Evolutionary conservation across 2,329 filamentous ascomycete genomes (phyloP), one percentile per base, ranked within the genome.

Genomic region (Verticillium tricorpus): DNA sequence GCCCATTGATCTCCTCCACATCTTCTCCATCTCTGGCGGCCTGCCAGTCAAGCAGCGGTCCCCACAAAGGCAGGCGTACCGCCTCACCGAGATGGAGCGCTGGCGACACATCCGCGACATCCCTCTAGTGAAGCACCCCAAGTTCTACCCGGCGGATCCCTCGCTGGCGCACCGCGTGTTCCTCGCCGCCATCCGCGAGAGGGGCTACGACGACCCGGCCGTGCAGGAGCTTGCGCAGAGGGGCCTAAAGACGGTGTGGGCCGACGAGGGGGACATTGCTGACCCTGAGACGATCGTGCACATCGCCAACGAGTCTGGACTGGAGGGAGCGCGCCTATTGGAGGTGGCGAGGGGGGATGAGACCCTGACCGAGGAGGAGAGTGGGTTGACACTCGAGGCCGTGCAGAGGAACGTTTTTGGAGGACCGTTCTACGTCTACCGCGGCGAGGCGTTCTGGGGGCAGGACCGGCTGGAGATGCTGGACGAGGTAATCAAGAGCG

Each of bases 11-110:
- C 61, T 73, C 3, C 57, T 73, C 39, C 67, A 71, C 56, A 67
- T 71, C 2, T 74, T 74, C 62, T 71, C 72, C 2, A 63, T 69
- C 50, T 73, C 71, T 1, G 71, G 71, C 15, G 71, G 71, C 2
- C 67, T 74, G 0, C 70, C 72, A 5, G 70, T 73, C 8, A 72
- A 72, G 57, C 66, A 73, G 56, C 71, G 71, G 37, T 60, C 71
- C 3, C 19, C 59, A 8, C 71, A 73, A 55, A 62, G 72, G 9
- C 71, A 72, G 56, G 69, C 68, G 12, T 74, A 73, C 58, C 69
- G 71, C 1, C 60, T 73, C 0, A 28, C 66, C 4, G 67, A 68
- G 59, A 67, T 67, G 63, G 61, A 67, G 57, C 67, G 71, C 25
- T 73, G 71, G 71, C 60, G 62, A n/a, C 61, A 63, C 8, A 67